Conservation (phyloP, 1,284 basidiomycete genomes). For the Fomitopsis pinicola region DNA sequence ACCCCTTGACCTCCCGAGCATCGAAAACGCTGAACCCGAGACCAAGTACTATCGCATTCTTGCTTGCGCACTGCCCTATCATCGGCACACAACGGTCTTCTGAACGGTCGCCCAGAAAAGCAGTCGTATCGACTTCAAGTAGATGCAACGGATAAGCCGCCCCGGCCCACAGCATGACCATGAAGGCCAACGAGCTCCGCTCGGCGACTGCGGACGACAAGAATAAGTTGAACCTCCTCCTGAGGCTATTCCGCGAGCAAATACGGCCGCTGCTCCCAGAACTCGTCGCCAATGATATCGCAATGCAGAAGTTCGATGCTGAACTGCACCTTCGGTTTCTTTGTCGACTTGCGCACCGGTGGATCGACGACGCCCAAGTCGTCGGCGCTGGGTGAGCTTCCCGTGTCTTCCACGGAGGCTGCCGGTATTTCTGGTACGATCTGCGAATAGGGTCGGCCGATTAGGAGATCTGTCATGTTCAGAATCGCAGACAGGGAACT, state of each 20-base stretch:
- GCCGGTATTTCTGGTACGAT: background rate
- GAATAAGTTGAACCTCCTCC: background rate
- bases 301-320: conserved; percentile 64
- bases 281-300: conserved; percentile 79
- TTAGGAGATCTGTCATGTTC: background rate
- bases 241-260: conserved; percentile 31
- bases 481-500: background rate
- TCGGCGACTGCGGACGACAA: background rate
- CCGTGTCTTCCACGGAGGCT: background rate
- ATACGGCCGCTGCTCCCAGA: conserved; percentile 62
- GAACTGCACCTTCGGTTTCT: conserved; percentile 27
- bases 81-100: background rate
- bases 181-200: too few relatives aligned
- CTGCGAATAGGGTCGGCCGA: too few relatives aligned
- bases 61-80: background rate
- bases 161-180: too few relatives aligned
- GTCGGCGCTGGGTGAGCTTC: background rate
- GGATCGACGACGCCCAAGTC: background rate
- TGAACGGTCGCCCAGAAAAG: too few relatives aligned
- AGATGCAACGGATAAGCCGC: too few relatives aligned
- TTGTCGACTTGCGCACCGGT: background rate
- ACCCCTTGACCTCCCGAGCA: background rate
- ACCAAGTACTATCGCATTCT: background rate
- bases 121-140: too few relatives aligned
- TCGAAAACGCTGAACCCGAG: background rate